Evolutionary conservation across 495 filamentous ascomycete genomes (phyloP), one percentile per base, ranked within the genome.

Genomic region (Tuber borchii): DNA sequence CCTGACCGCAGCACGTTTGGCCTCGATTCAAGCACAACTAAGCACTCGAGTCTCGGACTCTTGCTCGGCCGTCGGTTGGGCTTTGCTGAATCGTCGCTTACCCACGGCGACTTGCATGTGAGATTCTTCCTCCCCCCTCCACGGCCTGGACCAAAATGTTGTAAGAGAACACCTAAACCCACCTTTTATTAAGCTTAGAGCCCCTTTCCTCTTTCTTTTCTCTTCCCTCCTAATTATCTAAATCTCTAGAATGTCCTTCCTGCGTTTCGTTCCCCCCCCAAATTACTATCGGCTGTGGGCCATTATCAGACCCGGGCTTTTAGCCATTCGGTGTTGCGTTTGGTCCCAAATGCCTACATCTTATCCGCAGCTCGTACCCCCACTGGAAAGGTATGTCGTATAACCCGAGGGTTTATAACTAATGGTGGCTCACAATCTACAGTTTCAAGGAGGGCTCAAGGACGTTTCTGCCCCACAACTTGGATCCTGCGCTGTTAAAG

Each of bases 381-480:
- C 12, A 94, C 93, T 45, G 91, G 89, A 73, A 95, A 93, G 87
- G 94, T 97, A 80, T 72, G 84, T 14, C 20, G n/a, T 31, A 31
- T 73, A 42, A 40, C 31, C 17, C 48, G 22, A 14, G 20, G 17
- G 3, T 7, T 14, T 71, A 5, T 39, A 40, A n/a, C 37, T 48
- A 7, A 51, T 48, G 69, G 56, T 19, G 69, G 37, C 39, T 65
- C 48, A 68, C 8, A 70, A 8, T 44, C 45, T 56, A 8, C 80
- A 97, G 94, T 98, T 98, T 88, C 97, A 97, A 86, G 95, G 95
- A 81, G 91, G 91, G 1, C 94, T 93, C 83, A 87, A 90, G 34
- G 91, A 89, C 26, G 90, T 97, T 51, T 86, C 92, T n/a, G 95
- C 93, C 19, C 91, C 95, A 42, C 86, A 91, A 82, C 92, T 97